A percentile compares a stretch with the other conserved stretches of the same genome.
Evolutionary conservation across 2,329 filamentous ascomycete species (phyloP).

Genomic region (Furcasterigmium furcatum): DNA sequence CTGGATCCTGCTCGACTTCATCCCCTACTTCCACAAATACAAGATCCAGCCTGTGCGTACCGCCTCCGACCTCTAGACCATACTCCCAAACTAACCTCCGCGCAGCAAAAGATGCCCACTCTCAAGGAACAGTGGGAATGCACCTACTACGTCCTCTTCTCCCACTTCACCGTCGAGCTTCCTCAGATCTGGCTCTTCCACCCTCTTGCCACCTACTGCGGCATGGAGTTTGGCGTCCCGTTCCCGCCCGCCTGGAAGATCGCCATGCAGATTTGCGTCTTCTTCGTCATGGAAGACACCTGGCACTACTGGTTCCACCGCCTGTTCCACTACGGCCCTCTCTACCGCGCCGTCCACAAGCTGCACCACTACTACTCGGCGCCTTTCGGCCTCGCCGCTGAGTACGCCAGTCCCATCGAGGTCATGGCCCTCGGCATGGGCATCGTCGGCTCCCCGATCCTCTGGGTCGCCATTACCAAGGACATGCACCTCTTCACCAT

Average conservation of each 20-base stretch:
- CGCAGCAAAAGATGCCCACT: slow-evolving; percentile 78
- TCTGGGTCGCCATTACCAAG: slow-evolving; percentile 79
- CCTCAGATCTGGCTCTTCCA: slow-evolving; percentile 99
- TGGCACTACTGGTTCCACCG: slow-evolving; percentile 99
- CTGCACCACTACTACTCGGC: slow-evolving; percentile 99
- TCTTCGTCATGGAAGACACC: slow-evolving; percentile 93
- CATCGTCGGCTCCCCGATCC: slow-evolving; percentile 75
- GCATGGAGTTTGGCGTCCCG: slow-evolving; percentile 82
- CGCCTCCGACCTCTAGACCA: neutral
- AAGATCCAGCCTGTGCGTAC: slow-evolving; percentile 82
- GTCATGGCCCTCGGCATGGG: slow-evolving; percentile 92
- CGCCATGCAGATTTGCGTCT: slow-evolving; percentile 84
- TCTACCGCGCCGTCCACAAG: slow-evolving; percentile 98
- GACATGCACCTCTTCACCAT: slow-evolving; percentile 95
- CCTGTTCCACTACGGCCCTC: slow-evolving; percentile 85
- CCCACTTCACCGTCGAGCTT: slow-evolving; percentile 96
- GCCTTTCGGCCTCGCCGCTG: slow-evolving; percentile 91
- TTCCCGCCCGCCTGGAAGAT: slow-evolving; percentile 87
- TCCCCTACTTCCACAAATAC: slow-evolving; percentile 86
- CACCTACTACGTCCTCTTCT: slow-evolving; percentile 86
- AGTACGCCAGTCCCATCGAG: slow-evolving; percentile 97
- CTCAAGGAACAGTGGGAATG: slow-evolving; percentile 91
- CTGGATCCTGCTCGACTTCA: slow-evolving; percentile 87
- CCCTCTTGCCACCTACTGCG: slow-evolving; percentile 89
- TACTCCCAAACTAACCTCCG: no score